Evolutionary conservation across 2,329 filamentous ascomycete genomes (phyloP), one percentile per base, ranked within the genome.

Genomic region (Samsoniella hepiali): DNA sequence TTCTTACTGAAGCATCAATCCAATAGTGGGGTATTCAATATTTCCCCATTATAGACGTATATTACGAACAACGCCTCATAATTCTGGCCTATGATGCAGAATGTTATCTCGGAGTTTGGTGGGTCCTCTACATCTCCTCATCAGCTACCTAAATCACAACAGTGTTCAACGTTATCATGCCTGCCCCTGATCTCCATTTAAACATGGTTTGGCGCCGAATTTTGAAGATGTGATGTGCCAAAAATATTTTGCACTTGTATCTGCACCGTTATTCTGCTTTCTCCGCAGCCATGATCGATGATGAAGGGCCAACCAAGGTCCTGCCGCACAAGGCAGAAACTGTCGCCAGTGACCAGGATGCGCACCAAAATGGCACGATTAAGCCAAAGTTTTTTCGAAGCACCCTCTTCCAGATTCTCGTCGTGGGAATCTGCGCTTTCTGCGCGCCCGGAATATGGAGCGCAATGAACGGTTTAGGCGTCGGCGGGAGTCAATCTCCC

Each of bases 381-480:
- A 50, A 50, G 11, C 42, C 13, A 11, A 29, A 6, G 5, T 65
- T 72, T 62, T 71, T 70, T 67, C 69, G 72, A 15, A 70, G 69
- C 51, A 71, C 73, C 2, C 69, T 75, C 54, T 77, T 77, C 58
- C 76, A 78, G 66, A 76, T 77, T 64, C 67, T 72, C n/a, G 65
- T 78, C 2, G 75, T 76, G n/a, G 73, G 76, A 31, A 69, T 72
- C 8, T 75, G 74, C 44, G 75, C 76, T n/a, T 78, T 78, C 64
- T 75, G 72, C 9, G 76, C 75, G 2, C 76, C 75, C 3, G 77
- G 76, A 5, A 76, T 78, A 65, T 80, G 78, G 78, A 74, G 71
- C 64, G 78, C 78, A 17, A 75, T 80, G 67, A 78, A 78, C 51
- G 53, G 53, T 3, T 22, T 56, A 27, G 78, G 78, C 2, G 78